A percentile compares a stretch with the other conserved stretches of the same genome.
Evolutionary conservation across 2,329 filamentous ascomycete genomes (phyloP).

Genomic region (Coniochaeta hoffmannii): DNA sequence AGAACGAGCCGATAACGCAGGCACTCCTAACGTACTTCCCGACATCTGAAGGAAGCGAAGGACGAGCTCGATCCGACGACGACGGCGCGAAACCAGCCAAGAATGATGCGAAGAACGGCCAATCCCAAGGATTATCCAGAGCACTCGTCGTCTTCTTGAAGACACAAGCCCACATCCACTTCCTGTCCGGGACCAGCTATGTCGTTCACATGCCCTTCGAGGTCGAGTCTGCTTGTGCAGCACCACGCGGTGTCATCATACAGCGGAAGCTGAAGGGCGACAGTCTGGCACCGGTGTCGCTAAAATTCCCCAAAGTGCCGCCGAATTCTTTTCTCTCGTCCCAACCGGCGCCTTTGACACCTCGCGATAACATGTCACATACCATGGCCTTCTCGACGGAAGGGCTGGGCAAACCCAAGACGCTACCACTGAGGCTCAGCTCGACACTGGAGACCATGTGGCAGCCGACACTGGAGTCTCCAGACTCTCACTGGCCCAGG

Average conservation of each 20-base stretch:
- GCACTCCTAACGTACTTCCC: slow-evolving; percentile 81
- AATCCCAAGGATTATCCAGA: slow-evolving; percentile 36
- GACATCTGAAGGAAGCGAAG: slow-evolving; percentile 32
- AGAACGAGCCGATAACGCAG: slow-evolving; percentile 80
- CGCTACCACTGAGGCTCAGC: slow-evolving; percentile 42
- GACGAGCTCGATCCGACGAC: neutral
- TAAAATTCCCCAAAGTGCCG: slow-evolving; percentile 56
- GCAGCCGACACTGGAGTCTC: slow-evolving; percentile 44
- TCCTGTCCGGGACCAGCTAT: slow-evolving; percentile 79
- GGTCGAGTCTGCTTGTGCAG: slow-evolving; percentile 78
- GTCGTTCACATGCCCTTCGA: slow-evolving; percentile 92
- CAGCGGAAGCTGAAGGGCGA: slow-evolving; percentile 64
- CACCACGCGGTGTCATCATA: slow-evolving; percentile 75
- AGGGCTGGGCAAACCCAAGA: slow-evolving; percentile 47
- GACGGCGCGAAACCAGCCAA: slow-evolving; percentile 3
- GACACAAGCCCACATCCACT: slow-evolving; percentile 90
- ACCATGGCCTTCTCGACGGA: slow-evolving; percentile 48
- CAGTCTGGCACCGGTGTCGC: slow-evolving; percentile 39
- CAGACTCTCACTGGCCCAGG: slow-evolving; percentile 59
- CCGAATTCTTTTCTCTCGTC: slow-evolving; percentile 78
- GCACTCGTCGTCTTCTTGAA: slow-evolving; percentile 87
- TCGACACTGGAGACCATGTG: slow-evolving; percentile 51
- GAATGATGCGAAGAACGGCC: slow-evolving; percentile 6
- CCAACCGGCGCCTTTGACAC: slow-evolving; percentile 47
- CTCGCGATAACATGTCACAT: slow-evolving; percentile 27